Conservation (phyloP, 768 basidiomycete species). For the Clitopilus passeckerianus region DNA sequence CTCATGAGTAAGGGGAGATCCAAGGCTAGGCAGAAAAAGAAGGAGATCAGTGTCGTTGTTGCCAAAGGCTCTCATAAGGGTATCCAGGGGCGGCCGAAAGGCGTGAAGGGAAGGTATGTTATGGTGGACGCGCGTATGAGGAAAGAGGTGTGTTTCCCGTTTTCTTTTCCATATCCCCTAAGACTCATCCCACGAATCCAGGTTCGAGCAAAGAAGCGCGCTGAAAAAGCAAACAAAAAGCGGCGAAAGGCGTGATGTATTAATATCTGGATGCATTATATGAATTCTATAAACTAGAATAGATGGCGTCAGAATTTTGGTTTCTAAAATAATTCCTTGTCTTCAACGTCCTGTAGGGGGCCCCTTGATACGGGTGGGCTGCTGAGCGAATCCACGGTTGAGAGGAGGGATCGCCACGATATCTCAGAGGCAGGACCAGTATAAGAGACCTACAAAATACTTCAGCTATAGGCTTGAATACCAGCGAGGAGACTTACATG, state of each 20-base stretch:
- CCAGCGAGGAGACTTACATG: slow-evolving; percentile 35
- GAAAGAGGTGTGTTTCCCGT: slow-evolving; percentile 64
- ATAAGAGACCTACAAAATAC: slow-evolving; percentile 38
- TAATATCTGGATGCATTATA: background rate
- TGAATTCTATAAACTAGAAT: background rate
- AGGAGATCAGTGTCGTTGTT: slow-evolving; percentile 82
- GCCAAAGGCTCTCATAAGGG: slow-evolving; percentile 90
- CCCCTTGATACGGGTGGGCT: slow-evolving; percentile 1
- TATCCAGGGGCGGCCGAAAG: slow-evolving; percentile 88
- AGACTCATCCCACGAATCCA: slow-evolving; percentile 23
- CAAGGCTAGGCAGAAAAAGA: slow-evolving; percentile 60
- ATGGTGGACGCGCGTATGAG: slow-evolving; percentile 95
- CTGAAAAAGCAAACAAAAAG: slow-evolving; percentile 69
- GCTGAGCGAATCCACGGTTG: slow-evolving; percentile 32
- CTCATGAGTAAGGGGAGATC: slow-evolving; percentile 79
- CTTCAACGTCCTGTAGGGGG: too few relatives aligned
- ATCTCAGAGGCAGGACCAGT: slow-evolving; percentile 27
- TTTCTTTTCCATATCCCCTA: background rate
- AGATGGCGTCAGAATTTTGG: background rate
- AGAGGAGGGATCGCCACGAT: slow-evolving; percentile 37
- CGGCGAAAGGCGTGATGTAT: slow-evolving; percentile 30
- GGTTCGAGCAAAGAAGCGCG: slow-evolving; percentile 81
- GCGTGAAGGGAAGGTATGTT: slow-evolving; percentile 90
- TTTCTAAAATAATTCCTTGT: background rate
- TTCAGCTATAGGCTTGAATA: background rate